phyloP scores from a whole-genome alignment of 495 filamentous ascomycete genomes.

The Penicillium psychrofluorescens region DNA sequence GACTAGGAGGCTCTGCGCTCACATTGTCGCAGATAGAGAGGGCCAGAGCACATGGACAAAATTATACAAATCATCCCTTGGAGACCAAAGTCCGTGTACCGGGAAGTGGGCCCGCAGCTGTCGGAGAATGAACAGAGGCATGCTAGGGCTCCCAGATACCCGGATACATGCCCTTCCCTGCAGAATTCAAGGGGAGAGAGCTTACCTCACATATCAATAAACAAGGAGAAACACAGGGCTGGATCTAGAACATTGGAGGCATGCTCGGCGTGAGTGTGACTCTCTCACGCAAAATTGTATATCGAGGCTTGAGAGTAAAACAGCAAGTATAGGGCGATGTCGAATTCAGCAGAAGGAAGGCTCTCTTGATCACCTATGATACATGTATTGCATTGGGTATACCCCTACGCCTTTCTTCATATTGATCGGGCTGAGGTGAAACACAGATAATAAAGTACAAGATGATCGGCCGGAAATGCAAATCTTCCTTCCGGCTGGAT shows the following conservation, averaged over 20 bases:
- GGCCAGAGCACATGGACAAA: too few species aligned
- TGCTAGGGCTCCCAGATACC: constrained; percentile 19
- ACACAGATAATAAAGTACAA: background rate
- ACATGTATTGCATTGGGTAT: too few species aligned
- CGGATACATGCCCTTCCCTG: constrained; percentile 8
- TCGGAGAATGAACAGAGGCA: constrained; percentile 15
- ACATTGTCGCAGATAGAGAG: too few species aligned
- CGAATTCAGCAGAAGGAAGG: too few species aligned
- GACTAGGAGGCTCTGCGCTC: too few species aligned
- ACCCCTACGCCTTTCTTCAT: too few species aligned
- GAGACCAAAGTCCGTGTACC: constrained; percentile 3
- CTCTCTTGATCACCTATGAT: too few species aligned
- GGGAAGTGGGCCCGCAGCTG: constrained; percentile 5
- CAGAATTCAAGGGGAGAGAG: constrained; percentile 5
- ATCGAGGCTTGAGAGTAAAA: too few species aligned
- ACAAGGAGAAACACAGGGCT: constrained; percentile 3
- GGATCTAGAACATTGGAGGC: too few species aligned
- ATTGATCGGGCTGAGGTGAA: background rate
- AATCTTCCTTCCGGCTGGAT: constrained; percentile 15
- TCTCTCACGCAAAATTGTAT: too few species aligned
- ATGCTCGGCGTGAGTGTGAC: too few species aligned
- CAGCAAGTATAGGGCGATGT: too few species aligned
- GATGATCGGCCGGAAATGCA: constrained; percentile 13
- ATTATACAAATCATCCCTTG: background rate
- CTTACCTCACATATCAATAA: constrained; percentile 15